These are phyloP conservation scores for Aspergillus olivimuriae DNA, from an alignment of 495 filamentous ascomycete genomes.

Conservation along the genomic window DNA sequence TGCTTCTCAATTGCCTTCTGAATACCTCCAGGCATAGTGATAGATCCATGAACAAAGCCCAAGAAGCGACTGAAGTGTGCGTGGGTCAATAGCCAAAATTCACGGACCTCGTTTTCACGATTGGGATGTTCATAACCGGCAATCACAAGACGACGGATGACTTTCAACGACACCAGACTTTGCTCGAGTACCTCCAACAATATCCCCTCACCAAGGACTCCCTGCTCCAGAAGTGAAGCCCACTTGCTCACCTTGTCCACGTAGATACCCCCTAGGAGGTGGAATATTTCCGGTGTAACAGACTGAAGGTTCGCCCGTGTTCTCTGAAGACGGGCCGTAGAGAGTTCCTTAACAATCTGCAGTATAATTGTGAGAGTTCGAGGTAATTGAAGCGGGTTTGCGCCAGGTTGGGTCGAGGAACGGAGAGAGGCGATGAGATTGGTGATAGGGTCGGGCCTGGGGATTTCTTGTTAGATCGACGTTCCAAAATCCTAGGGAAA, in stretches of 20 bases:
- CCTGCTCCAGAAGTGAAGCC: constrained; percentile 52
- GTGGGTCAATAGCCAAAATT: constrained; percentile 69
- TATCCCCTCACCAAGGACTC: constrained; percentile 49
- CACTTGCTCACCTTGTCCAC: constrained; percentile 65
- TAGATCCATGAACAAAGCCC: constrained; percentile 23
- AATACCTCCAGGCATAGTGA: constrained; percentile 23
- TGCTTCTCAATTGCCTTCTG: constrained; percentile 68
- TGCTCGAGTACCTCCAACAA: constrained; percentile 60
- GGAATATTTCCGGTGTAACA: constrained; percentile 72
- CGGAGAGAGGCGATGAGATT: constrained; percentile 57
- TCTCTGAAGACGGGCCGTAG: constrained; percentile 65
- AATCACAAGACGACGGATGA: constrained; percentile 71
- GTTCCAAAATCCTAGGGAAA: background rate
- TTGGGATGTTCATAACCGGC: constrained; percentile 80
- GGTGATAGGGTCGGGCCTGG: constrained; percentile 45
- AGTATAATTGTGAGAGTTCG: constrained; percentile 72
- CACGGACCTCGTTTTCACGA: constrained; percentile 61
- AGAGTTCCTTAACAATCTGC: constrained; percentile 82
- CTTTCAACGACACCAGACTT: constrained; percentile 71
- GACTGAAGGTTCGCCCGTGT: constrained; percentile 67
- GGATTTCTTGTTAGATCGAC: constrained; percentile 8
- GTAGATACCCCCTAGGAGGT: constrained; percentile 71
- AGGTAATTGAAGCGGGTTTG: constrained; percentile 51
- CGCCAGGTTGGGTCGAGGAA: constrained; percentile 34
- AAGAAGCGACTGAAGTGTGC: constrained; percentile 68